Evolutionary conservation across 805 yeast species (phyloP), one percentile per base, ranked within the genome.

Genomic region (Kazachstania kunashirensis): DNA sequence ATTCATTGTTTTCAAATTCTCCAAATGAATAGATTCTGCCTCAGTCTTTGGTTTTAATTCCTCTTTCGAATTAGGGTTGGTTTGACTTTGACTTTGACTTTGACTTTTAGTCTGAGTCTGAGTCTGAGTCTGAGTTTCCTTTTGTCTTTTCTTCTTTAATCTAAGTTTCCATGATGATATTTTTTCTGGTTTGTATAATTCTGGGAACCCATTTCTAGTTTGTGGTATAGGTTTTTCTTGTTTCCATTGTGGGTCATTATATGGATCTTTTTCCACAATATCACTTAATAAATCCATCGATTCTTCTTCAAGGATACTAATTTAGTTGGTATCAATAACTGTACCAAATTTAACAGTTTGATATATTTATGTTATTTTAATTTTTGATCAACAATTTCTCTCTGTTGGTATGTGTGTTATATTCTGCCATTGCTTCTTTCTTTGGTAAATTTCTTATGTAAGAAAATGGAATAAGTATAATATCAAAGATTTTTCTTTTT

Each of bases 271-370:
- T 48, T 82, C 92, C 7, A 79, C 75, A 21, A 82, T 79, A 44
- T 82, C 89, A 8, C 84, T 82, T 19, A 81, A 58, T 41, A 79
- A 64, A 54, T 79, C 80, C 88, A 80, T 80, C 19, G 5, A n/a
- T n/a, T n/a, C n/a, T n/a, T n/a, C n/a, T n/a, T n/a, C n/a, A n/a
- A n/a, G n/a, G n/a, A n/a, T n/a, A n/a, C n/a, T n/a, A n/a, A n/a
- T n/a, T n/a, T n/a, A n/a, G n/a, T n/a, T n/a, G n/a, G n/a, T n/a
- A n/a, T n/a, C n/a, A n/a, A n/a, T n/a, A n/a, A n/a, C n/a, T n/a
- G n/a, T n/a, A n/a, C n/a, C n/a, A n/a, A n/a, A n/a, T n/a, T n/a
- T n/a, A n/a, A n/a, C n/a, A n/a, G n/a, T n/a, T n/a, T n/a, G n/a
- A n/a, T n/a, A n/a, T n/a, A n/a, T n/a, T n/a, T n/a, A n/a, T n/a